Evolutionary conservation across 2,329 filamentous ascomycete species (phyloP), one percentile per base, ranked within the genome.

Genomic region (Paraconiothyrium brasiliense): DNA sequence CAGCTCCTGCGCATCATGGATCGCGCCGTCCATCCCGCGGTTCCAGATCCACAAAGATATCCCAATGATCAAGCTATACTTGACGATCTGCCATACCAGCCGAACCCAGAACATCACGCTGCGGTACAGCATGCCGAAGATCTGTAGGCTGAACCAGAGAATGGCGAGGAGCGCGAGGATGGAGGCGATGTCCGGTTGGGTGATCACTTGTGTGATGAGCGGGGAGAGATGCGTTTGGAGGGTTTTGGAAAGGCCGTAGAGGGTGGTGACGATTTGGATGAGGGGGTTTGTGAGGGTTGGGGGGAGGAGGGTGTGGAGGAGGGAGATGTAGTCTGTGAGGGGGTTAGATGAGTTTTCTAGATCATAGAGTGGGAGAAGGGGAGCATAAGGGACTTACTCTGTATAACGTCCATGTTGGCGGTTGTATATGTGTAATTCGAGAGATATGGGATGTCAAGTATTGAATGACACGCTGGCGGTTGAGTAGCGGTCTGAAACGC

Each of bases 71-170:
- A 81, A 76, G 1, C 84, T 85, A 87, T 89, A 95, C 65, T 93
- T 87, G 1, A 86, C 76, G 46, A 93, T 67, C 27, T 85, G 81
- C 65, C 92, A 76, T 11, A 84, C 83, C 58, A 97, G 74, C n/a
- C 86, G 82, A 56, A 93, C 86, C 88, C 92, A 93, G 82, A 89
- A 96, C 73, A 93, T 81, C 60, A 97, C 83, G 22, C 92, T 80
- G 62, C 92, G 86, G 63, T 89, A 88, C 20, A 93, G 81, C 81
- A 91, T 90, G 75, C 89, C 85, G 66, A 90, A 80, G 46, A 95
- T 82, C 66, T 87, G 86, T 61, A 90, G 79, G 13, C 84, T 84
- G 59, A 94, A 76, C 73, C 93, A 83, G 55, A 94, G 78, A 58
- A 89, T 79, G 34, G 89, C 68, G 48, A 90, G 79, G 4, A 92